Conservation (phyloP, 2,329 filamentous ascomycete species). For the Epichloe scottii region DNA sequence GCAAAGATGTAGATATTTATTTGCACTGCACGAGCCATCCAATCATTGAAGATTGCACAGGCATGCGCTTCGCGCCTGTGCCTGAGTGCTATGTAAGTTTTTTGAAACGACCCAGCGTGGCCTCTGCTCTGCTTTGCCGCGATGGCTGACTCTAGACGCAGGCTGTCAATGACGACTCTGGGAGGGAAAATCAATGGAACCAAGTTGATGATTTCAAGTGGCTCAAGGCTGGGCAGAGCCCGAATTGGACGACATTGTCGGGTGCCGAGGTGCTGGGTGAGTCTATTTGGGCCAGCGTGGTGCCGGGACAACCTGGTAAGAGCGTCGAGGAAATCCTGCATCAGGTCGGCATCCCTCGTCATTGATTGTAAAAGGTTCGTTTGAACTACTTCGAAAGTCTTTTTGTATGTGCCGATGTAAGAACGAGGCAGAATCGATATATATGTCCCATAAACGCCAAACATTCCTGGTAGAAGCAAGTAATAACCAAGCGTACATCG, state of each 20-base stretch:
- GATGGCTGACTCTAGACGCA: slow-evolving; percentile 6
- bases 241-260: slow-evolving; percentile 69
- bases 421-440: neutral
- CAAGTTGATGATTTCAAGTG: slow-evolving; percentile 97
- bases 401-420: neutral
- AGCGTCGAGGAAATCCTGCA: slow-evolving; percentile 54
- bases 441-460: neutral
- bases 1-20: slow-evolving; percentile 69
- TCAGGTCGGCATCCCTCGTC: slow-evolving; percentile 28
- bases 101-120: neutral
- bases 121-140: neutral
- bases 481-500: neutral
- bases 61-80: slow-evolving; percentile 67
- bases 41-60: slow-evolving; percentile 82
- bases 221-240: slow-evolving; percentile 75
- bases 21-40: slow-evolving; percentile 70
- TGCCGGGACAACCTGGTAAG: slow-evolving; percentile 49
- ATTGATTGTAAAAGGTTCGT: neutral
- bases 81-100: slow-evolving; percentile 58
- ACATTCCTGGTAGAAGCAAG: neutral
- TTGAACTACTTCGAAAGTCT: neutral
- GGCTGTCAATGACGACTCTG: slow-evolving; percentile 17
- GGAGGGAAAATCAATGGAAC: slow-evolving; percentile 60
- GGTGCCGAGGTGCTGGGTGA: slow-evolving; percentile 46
- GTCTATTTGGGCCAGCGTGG: slow-evolving; percentile 55